Evolutionary conservation across 1,139 yeast genomes (phyloP).

Genomic region (Candida smagusa): DNA sequence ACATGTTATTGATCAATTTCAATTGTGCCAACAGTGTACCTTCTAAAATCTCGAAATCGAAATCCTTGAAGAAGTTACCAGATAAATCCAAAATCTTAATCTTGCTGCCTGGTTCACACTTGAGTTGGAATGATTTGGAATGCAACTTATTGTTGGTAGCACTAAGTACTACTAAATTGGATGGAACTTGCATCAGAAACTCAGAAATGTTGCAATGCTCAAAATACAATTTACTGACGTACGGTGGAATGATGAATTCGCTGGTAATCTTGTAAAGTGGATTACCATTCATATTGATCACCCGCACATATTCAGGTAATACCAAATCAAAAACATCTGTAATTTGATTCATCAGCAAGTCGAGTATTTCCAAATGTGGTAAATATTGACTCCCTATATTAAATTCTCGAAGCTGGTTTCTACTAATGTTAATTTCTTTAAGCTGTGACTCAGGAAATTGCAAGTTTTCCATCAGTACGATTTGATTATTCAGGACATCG

Average conservation of each 20-base stretch:
- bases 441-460: slow-evolving; percentile 4
- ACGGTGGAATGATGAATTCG: slow-evolving; percentile 6
- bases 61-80: slow-evolving; percentile 11
- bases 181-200: slow-evolving; percentile 5
- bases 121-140: slow-evolving; percentile 7
- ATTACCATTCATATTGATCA: slow-evolving; percentile 8
- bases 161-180: slow-evolving; percentile 4
- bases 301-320: slow-evolving; percentile 4
- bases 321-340: slow-evolving; percentile 1
- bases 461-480: slow-evolving; percentile 2
- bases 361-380: slow-evolving; percentile 5
- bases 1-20: slow-evolving; percentile 11
- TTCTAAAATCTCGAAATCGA: slow-evolving; percentile 6
- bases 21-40: slow-evolving; percentile 7
- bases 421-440: slow-evolving; percentile 5
- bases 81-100: slow-evolving; percentile 9
- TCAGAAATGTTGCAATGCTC: slow-evolving; percentile 9
- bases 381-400: not conserved
- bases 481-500: slow-evolving; percentile 10
- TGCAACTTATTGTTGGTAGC: slow-evolving; percentile 11
- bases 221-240: slow-evolving; percentile 6
- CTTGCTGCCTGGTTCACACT: not conserved
- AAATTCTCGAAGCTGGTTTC: slow-evolving; percentile 6
- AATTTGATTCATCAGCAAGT: slow-evolving; percentile 8
- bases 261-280: slow-evolving; percentile 4